Evolutionary conservation across 768 basidiomycete species (phyloP), one percentile per base, ranked within the genome.

Genomic region (Russula foetens): DNA sequence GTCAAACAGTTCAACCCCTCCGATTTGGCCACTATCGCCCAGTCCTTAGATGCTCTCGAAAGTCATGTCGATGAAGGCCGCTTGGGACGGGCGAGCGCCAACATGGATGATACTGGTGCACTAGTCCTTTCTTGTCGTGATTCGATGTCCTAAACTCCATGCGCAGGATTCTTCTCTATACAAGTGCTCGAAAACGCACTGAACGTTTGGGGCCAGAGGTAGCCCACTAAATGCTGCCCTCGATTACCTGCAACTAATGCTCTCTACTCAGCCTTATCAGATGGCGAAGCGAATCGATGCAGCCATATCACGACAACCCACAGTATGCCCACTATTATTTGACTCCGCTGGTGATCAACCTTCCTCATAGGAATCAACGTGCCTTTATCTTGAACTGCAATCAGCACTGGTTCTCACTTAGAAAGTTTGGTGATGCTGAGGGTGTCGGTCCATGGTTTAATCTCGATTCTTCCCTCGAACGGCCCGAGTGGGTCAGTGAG

Each of bases 61-160:
- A 75, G 75, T 58, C 76, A 76, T 57, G 86, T 84, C 64, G 77
- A 83, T 58, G 76, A 78, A 51, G 75, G 71, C 48, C 77, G 76
- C 69, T 66, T 71, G 35, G 75, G 73, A 29, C 67, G 67, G 54
- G 70, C 74, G 44, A 86, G 87, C 73, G 76, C 80, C 61, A 97
- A 97, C 69, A 91, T 94, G 88, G 93, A 97, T 66, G 93, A 95
- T 71, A 92, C 91, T 28, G 93, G 92, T 84, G 62, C 35, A 67
- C 41, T 6, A 23, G 38, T 31, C 14, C 44, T 14, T 23, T n/a
- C 19, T 29, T 31, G 50, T 41, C 43, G 19, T 11, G 49, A 15
- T 7, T 21, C 21, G 52, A 11, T 48, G 12, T 39, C 19, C 63
- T 26, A 52, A 33, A 63, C 31, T 2, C 12, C 54, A 49, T 53